Percentiles rank a stretch among this genome's conserved stretches.
Conservation (phyloP, 1,284 basidiomycete genomes). For the Naganishia cerealis region DNA sequence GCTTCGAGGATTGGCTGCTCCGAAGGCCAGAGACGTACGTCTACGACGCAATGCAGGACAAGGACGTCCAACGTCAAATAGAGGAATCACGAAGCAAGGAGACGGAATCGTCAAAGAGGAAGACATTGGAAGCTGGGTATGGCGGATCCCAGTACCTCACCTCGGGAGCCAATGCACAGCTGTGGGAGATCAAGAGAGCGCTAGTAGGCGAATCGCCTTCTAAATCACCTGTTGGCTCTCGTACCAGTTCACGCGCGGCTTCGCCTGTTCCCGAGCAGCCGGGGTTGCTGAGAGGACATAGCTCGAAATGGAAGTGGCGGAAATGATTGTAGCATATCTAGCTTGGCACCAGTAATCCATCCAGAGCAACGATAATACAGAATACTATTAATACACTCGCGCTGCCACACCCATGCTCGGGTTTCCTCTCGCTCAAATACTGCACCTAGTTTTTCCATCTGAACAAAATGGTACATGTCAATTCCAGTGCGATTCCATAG, state of each 20-base stretch:
- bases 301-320: slow-evolving; percentile 27
- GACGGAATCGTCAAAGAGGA: slow-evolving; percentile 12
- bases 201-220: slow-evolving; percentile 19
- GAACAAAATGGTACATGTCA: not conserved
- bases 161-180: slow-evolving; percentile 5
- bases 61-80: slow-evolving; percentile 35
- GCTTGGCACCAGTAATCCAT: slow-evolving; percentile 14
- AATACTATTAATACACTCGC: not conserved
- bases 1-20: slow-evolving; percentile 30
- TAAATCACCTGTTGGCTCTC: slow-evolving; percentile 15
- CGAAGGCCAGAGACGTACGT: slow-evolving; percentile 48
- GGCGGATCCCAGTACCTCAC: slow-evolving; percentile 24
- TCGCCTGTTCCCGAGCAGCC: slow-evolving; percentile 19
- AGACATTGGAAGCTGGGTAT: slow-evolving; percentile 24
- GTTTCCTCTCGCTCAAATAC: too few species aligned
- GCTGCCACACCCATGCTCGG: not conserved
- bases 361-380: slow-evolving; percentile 12
- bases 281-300: slow-evolving; percentile 2
- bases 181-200: slow-evolving; percentile 19
- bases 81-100: slow-evolving; percentile 18
- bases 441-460: slow-evolving; percentile 32
- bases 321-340: not conserved
- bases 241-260: slow-evolving; percentile 12
- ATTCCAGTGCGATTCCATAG: not conserved
- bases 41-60: slow-evolving; percentile 53